phyloP scores from a whole-genome alignment of 176 grass and related monocot species.

The Melocanna baccifera region DNA sequence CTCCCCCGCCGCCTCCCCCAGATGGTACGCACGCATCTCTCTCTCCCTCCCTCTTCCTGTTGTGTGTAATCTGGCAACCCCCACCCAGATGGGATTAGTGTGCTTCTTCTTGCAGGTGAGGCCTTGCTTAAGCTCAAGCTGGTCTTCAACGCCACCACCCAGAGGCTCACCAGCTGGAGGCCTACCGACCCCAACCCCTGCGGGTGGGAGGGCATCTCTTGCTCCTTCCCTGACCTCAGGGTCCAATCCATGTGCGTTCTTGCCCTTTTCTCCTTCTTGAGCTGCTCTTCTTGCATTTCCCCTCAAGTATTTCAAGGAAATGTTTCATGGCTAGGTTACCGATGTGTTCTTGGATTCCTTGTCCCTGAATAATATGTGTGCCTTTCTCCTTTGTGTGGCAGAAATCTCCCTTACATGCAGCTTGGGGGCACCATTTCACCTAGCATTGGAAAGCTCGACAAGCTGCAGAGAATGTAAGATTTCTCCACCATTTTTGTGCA shows the following conservation, averaged over 20 bases:
- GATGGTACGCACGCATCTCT: too few species aligned
- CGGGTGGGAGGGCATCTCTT: slow-evolving; percentile 82
- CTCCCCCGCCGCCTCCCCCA: too few species aligned
- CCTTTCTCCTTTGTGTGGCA: not conserved
- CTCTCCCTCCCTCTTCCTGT: not conserved
- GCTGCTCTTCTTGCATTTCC: not conserved
- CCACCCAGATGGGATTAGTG: not conserved
- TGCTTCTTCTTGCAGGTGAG: slow-evolving; percentile 48
- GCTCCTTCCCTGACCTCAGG: slow-evolving; percentile 94
- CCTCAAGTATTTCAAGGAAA: not conserved
- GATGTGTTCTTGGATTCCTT: slow-evolving; percentile 36
- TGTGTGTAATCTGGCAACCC: not conserved
- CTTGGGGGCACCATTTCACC: slow-evolving; percentile 76
- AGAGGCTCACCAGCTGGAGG: slow-evolving; percentile 68
- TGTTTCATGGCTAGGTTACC: slow-evolving; percentile 5
- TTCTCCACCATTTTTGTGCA: not conserved
- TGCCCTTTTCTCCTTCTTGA: not conserved
- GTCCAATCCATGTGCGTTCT: slow-evolving; percentile 77
- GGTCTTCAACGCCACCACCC: slow-evolving; percentile 69
- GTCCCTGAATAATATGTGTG: not conserved
- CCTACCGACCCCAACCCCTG: slow-evolving; percentile 62
- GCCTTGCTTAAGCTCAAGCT: slow-evolving; percentile 72
- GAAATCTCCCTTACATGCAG: slow-evolving; percentile 95
- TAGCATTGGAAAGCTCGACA: slow-evolving; percentile 74
- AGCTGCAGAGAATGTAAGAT: slow-evolving; percentile 80